phyloP scores from a whole-genome alignment of 768 basidiomycete species.

The Boletus tylopilopsis region DNA sequence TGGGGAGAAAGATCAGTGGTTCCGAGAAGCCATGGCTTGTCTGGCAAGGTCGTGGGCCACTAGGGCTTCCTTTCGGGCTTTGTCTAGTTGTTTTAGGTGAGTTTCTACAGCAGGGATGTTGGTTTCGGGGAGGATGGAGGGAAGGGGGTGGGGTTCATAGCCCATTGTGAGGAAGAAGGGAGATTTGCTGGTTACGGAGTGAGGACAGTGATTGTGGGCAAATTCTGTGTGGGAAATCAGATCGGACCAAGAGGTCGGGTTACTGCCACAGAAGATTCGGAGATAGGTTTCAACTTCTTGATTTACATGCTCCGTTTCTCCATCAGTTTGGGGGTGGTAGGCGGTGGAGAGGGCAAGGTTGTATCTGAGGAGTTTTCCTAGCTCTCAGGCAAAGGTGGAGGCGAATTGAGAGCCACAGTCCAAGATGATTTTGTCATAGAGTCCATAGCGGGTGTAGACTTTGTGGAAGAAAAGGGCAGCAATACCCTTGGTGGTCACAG shows the following conservation, averaged over 20 bases:
- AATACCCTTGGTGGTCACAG: conserved; percentile 9
- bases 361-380: not conserved
- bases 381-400: not conserved
- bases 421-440: not conserved
- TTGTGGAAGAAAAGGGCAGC: not conserved
- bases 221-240: too few relatives aligned
- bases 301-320: too few relatives aligned
- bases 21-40: too few relatives aligned
- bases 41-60: too few relatives aligned
- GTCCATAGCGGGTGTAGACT: not conserved
- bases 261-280: not conserved
- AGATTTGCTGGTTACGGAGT: too few relatives aligned
- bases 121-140: not conserved
- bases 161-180: not conserved
- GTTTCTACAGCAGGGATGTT: not conserved
- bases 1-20: too few relatives aligned
- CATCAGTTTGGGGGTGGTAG: not conserved
- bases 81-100: too few relatives aligned
- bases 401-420: not conserved
- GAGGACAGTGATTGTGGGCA: too few relatives aligned
- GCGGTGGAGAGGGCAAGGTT: not conserved
- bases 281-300: not conserved
- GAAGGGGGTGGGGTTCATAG: not conserved
- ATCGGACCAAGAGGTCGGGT: too few relatives aligned
- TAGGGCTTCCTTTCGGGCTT: too few relatives aligned